Conservation (phyloP, 192 early-diverging fungal species). For the Phycomyces nitens region DNA sequence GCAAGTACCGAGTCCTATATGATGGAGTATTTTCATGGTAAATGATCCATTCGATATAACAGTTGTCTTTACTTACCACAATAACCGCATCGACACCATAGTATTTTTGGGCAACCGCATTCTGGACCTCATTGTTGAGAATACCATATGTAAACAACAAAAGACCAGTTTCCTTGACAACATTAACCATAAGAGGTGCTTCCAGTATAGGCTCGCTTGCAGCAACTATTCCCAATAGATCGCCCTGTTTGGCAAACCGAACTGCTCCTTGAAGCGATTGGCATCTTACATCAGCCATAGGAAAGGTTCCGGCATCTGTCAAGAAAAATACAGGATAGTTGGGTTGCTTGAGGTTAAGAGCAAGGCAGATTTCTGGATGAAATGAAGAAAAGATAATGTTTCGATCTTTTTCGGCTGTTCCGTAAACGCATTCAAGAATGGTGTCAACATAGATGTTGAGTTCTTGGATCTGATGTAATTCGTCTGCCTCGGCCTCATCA, state of each 20-base stretch:
- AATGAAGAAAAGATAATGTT: slow-evolving; percentile 91
- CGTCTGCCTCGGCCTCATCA: slow-evolving; percentile 80
- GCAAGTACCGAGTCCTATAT: slow-evolving; percentile 13
- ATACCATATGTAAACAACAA: slow-evolving; percentile 80
- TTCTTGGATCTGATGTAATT: slow-evolving; percentile 67
- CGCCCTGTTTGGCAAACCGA: slow-evolving; percentile 67
- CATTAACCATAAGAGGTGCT: slow-evolving; percentile 64
- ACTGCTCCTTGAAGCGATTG: slow-evolving; percentile 80
- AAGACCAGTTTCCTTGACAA: slow-evolving; percentile 69
- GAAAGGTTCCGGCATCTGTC: slow-evolving; percentile 74
- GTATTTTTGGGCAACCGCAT: slow-evolving; percentile 67
- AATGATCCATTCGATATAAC: not conserved
- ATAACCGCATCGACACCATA: slow-evolving; percentile 88
- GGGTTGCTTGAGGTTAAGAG: slow-evolving; percentile 83
- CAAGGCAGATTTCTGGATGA: slow-evolving; percentile 82
- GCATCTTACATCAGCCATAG: slow-evolving; percentile 74
- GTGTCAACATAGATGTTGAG: slow-evolving; percentile 84
- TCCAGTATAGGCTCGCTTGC: slow-evolving; percentile 69
- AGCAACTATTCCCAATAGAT: slow-evolving; percentile 78
- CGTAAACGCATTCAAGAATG: slow-evolving; percentile 76
- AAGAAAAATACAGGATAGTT: slow-evolving; percentile 90
- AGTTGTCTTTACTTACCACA: slow-evolving; percentile 46
- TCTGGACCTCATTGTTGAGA: slow-evolving; percentile 71
- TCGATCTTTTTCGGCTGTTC: slow-evolving; percentile 51
- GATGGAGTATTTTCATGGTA: no score